Evolutionary conservation across 345 rosid species (phyloP), one percentile per base, ranked within the genome.

Genomic region (Brassica carinata): DNA sequence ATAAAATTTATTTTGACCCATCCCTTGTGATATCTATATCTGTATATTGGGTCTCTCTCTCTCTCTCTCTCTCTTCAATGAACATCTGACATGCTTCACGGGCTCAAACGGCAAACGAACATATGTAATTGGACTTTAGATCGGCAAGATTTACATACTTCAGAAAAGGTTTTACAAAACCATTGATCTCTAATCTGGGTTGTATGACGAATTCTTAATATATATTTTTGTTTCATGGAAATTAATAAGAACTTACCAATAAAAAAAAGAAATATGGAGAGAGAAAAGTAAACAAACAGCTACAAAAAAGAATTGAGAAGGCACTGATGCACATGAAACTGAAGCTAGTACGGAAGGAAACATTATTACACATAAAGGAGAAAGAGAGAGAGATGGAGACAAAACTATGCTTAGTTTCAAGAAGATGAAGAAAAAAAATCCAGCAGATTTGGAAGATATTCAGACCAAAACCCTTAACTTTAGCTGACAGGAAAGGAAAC

Each of bases 301-400:
- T 73, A 65, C 59, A 23, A 48, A 58, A 76, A 67, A 43, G 73
- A 73, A 73, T 69, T 33, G 64, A 58, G 84, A 76, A 59, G 81
- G 84, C 84, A 81, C 84, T 81, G 84, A 81, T 81, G 81, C 84
- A 45, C 84, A 81, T 76, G 84, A 81, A 81, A 72, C 78, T 77
- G 81, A 81, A 80, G 83, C 64, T 75, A 59, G 74, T 74, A 69
- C 75, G 43, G 53, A 43, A 59, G 53, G 23, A 73, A 79, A 36
- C 83, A 80, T 80, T 75, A 80, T 80, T 75, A 64, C 72, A 80
- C 48, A 75, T n/a, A 64, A 26, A 70, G 19, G 30, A 51, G 38
- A 75, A 58, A 77, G 31, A 73, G 34, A 81, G 72, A 75, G 48
- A 75, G 72, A 69, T 19, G 69, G 66, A 79, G 63, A 58, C 10